Conservation (phyloP, 495 filamentous ascomycete species). For the Penicillium lagena region DNA sequence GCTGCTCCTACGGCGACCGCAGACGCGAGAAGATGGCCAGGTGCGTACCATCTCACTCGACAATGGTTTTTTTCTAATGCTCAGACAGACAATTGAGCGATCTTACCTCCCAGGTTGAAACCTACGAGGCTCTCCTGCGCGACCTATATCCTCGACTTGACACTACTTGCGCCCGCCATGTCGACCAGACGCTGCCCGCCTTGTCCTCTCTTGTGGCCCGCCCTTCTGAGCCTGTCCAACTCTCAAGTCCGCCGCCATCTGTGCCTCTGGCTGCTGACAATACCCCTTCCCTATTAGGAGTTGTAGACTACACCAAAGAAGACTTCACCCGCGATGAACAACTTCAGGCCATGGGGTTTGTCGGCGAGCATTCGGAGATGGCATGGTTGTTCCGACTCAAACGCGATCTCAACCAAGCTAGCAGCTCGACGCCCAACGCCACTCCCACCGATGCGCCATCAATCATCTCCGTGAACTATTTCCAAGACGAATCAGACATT, state of each 20-base stretch:
- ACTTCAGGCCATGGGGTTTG: slow-evolving; percentile 47
- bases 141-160: slow-evolving; percentile 31
- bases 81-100: slow-evolving; percentile 33
- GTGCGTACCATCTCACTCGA: slow-evolving; percentile 24
- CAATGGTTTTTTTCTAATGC: slow-evolving; percentile 7
- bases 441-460: slow-evolving; percentile 19
- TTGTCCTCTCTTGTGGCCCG: not conserved
- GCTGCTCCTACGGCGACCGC: slow-evolving; percentile 50
- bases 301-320: slow-evolving; percentile 49
- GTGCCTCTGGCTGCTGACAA: too few relatives aligned
- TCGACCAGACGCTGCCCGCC: slow-evolving; percentile 24
- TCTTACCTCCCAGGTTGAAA: slow-evolving; percentile 28
- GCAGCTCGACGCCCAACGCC: slow-evolving; percentile 3
- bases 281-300: slow-evolving; percentile 31
- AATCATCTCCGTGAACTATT: slow-evolving; percentile 43
- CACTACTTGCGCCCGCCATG: slow-evolving; percentile 21
- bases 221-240: not conserved
- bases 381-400: slow-evolving; percentile 51
- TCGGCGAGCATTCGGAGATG: slow-evolving; percentile 58
- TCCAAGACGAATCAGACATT: slow-evolving; percentile 48
- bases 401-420: slow-evolving; percentile 24
- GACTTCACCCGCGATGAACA: slow-evolving; percentile 51
- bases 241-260: too few relatives aligned
- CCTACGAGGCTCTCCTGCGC: slow-evolving; percentile 29
- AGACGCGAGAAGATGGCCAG: slow-evolving; percentile 54